Percentiles rank a stretch among this genome's conserved stretches.
These are phyloP conservation scores for Gyrodon lividus DNA, from an alignment of 768 basidiomycete genomes.

Conservation along the genomic window DNA sequence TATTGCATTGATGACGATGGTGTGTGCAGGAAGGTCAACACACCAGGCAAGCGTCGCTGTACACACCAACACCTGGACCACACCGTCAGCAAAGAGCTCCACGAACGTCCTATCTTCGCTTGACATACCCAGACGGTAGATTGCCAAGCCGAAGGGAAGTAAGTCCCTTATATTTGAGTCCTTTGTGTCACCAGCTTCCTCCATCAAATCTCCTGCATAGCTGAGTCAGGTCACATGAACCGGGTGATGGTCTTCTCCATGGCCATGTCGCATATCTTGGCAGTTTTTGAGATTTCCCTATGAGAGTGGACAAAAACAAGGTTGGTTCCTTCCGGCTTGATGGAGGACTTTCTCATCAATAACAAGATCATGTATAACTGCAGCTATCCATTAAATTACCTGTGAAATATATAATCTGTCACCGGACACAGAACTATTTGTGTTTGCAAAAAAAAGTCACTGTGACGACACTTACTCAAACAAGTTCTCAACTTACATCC, in stretches of 20 bases:
- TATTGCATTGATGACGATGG: slow-evolving; percentile 99
- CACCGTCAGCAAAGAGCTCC: slow-evolving; percentile 89
- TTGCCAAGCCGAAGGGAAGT: slow-evolving; percentile 94
- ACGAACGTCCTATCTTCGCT: slow-evolving; percentile 87
- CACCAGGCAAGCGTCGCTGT: slow-evolving; percentile 99
- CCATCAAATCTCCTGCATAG: slow-evolving; percentile 86
- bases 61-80: slow-evolving; percentile 91
- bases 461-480: too few relatives aligned
- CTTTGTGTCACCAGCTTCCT: slow-evolving; percentile 79
- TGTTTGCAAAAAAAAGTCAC: too few relatives aligned
- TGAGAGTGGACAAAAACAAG: slow-evolving; percentile 98
- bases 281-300: slow-evolving; percentile 99
- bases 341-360: slow-evolving; percentile 98
- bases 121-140: slow-evolving; percentile 97
- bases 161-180: slow-evolving; percentile 85
- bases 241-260: slow-evolving; percentile 95
- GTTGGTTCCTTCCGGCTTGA: slow-evolving; percentile 86
- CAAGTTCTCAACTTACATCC: too few relatives aligned
- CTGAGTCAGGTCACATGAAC: slow-evolving; percentile 92
- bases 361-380: too few relatives aligned
- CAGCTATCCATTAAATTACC: too few relatives aligned
- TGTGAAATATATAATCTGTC: too few relatives aligned
- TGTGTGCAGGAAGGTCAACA: slow-evolving; percentile 96
- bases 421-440: too few relatives aligned
- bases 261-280: slow-evolving; percentile 88